A percentile compares a stretch with the other conserved stretches of the same genome.
These are phyloP conservation scores for Cryptococcus jaspeensis DNA, from an alignment of 1,284 basidiomycete genomes.

Conservation along the genomic window DNA sequence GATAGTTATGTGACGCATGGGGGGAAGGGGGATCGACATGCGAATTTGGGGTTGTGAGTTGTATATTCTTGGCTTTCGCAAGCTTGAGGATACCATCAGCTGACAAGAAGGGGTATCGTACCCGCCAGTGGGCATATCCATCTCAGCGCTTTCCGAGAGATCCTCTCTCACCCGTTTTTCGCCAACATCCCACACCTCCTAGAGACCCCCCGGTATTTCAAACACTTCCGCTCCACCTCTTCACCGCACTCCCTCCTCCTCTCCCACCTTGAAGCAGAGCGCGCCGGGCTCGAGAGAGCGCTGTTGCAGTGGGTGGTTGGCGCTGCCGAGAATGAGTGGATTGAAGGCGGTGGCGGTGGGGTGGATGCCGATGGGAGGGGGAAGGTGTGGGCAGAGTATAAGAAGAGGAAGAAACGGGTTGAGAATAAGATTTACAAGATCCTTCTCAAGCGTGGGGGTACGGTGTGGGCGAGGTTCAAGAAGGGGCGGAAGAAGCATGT, in stretches of 20 bases:
- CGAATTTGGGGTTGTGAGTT: conserved; percentile 17
- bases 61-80: not conserved
- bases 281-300: conserved; percentile 5
- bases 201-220: conserved; percentile 21
- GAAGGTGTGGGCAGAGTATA: conserved; percentile 3
- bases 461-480: conserved; percentile 4
- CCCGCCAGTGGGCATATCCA: conserved; percentile 19
- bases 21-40: conserved; percentile 18
- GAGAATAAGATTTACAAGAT: conserved; percentile 16
- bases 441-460: not conserved
- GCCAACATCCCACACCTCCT: conserved; percentile 17
- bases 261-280: not conserved
- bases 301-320: conserved; percentile 9
- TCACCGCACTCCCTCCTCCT: not conserved
- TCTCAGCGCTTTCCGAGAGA: conserved; percentile 13
- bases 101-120: not conserved
- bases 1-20: conserved; percentile 16
- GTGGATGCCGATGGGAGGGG: not conserved
- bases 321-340: conserved; percentile 7
- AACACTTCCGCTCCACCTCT: conserved; percentile 1
- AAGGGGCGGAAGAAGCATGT: conserved; percentile 5
- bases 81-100: too few species aligned
- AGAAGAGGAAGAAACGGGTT: conserved; percentile 8
- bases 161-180: conserved; percentile 18
- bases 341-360: too few species aligned